These are phyloP conservation scores for Cornus suecica DNA, from an alignment of 148 eudicot genomes.

Conservation along the genomic window DNA sequence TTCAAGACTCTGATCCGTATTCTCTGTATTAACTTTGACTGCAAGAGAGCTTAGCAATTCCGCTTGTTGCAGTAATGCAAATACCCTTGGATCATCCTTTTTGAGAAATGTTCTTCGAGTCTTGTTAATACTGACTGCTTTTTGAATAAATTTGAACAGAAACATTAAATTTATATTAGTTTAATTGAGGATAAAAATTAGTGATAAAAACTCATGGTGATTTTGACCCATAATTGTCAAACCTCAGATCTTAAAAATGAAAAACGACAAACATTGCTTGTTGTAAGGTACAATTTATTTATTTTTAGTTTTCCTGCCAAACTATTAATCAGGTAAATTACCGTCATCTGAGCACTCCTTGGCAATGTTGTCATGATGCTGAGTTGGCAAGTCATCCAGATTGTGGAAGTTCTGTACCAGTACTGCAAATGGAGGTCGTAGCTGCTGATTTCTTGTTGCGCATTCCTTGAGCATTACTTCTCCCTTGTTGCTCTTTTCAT, in stretches of 20 bases:
- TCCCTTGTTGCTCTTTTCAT: constrained; percentile 26
- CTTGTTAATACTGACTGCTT: constrained; percentile 36
- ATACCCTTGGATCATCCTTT: constrained; percentile 80
- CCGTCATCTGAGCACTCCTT: constrained; percentile 48
- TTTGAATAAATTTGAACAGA: neutral
- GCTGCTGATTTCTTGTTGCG: constrained; percentile 33
- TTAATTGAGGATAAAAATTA: neutral
- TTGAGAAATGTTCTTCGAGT: constrained; percentile 68
- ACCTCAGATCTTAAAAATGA: no score
- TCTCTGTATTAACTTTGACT: constrained; percentile 69
- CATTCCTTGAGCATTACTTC: constrained; percentile 30
- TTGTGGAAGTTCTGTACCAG: constrained; percentile 47
- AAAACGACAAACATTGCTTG: no score
- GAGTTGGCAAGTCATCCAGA: constrained; percentile 21
- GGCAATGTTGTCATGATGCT: constrained; percentile 23
- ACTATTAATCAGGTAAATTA: constrained; percentile 9
- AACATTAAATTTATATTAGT: constrained; percentile 1
- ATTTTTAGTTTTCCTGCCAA: neutral
- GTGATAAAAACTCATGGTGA: neutral
- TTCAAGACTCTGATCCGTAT: constrained; percentile 74
- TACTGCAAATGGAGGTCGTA: constrained; percentile 66
- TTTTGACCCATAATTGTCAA: no score
- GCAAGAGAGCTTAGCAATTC: constrained; percentile 92
- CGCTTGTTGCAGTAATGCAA: constrained; percentile 80
- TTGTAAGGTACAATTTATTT: no score